Conservation (phyloP, 176 grass and related monocot species). For the Oryza punctata region DNA sequence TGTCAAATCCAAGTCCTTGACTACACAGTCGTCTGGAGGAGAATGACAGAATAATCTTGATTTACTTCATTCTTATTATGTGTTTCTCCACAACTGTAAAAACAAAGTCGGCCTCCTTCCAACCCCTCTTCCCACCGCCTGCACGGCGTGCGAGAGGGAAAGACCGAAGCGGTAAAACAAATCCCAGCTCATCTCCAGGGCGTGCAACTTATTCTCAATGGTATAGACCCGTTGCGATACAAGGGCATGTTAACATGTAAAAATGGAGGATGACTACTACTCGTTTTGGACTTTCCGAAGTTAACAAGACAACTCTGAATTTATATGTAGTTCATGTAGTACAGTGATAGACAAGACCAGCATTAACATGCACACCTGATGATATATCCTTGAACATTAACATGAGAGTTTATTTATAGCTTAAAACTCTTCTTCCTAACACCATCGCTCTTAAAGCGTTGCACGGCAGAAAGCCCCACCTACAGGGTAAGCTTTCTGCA, state of each 20-base stretch:
- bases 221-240: no score
- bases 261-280: background rate
- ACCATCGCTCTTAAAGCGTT: slow-evolving; percentile 31
- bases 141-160: no score
- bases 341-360: background rate
- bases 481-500: slow-evolving; percentile 35
- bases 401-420: slow-evolving; percentile 16
- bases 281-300: background rate
- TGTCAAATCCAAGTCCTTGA: background rate
- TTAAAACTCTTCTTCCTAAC: background rate
- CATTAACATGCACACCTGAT: background rate
- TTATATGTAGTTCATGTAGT: background rate
- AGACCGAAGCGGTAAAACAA: no score
- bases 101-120: no score
- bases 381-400: slow-evolving; percentile 6
- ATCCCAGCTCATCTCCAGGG: no score
- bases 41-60: slow-evolving; percentile 4
- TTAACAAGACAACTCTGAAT: background rate
- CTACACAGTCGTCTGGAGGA: background rate
- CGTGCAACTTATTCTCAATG: no score
- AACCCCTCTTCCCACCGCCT: no score
- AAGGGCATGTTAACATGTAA: no score
- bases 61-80: background rate
- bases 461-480: slow-evolving; percentile 33
- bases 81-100: no score